Percentiles rank a stretch among this genome's conserved stretches.
These are phyloP conservation scores for Tulasnella sp. DNA, from an alignment of 768 basidiomycete species.

Conservation along the genomic window DNA sequence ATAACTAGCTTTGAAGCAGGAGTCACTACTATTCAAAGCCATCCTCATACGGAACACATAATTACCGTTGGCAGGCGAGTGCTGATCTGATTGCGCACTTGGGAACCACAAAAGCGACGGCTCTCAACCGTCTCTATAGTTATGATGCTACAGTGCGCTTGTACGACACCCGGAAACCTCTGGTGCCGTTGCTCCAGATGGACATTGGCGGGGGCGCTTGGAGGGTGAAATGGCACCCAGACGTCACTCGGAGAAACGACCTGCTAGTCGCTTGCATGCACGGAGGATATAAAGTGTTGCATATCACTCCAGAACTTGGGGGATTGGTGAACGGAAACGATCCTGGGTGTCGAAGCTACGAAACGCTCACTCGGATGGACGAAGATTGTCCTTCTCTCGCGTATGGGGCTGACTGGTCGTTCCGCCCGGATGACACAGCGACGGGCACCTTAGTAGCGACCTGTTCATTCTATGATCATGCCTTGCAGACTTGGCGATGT, in stretches of 20 bases:
- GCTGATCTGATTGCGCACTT: neutral
- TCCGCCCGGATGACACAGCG: constrained; percentile 24
- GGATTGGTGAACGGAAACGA: neutral
- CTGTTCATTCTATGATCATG: constrained; percentile 94
- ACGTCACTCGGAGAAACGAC: constrained; percentile 48
- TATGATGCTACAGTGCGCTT: constrained; percentile 74
- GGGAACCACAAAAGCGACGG: neutral
- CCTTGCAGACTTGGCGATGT: constrained; percentile 65
- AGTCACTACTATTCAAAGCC: constrained; percentile 79
- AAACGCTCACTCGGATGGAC: constrained; percentile 51
- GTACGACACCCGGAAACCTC: constrained; percentile 68
- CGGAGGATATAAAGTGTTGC: constrained; percentile 82
- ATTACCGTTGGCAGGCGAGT: constrained; percentile 83
- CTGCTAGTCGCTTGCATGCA: constrained; percentile 96
- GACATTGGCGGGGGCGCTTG: constrained; percentile 87
- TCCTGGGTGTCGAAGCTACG: constrained; percentile 18
- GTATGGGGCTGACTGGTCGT: constrained; percentile 89
- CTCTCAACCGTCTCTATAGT: constrained; percentile 32
- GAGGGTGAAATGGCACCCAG: constrained; percentile 95
- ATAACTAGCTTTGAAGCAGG: constrained; percentile 73
- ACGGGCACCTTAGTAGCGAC: constrained; percentile 54
- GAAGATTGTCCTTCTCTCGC: constrained; percentile 64
- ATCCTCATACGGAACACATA: constrained; percentile 67
- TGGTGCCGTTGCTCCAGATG: constrained; percentile 42
- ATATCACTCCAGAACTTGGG: constrained; percentile 8